These are phyloP conservation scores for Candida awuae DNA, from an alignment of 805 yeast genomes.

Conservation along the genomic window DNA sequence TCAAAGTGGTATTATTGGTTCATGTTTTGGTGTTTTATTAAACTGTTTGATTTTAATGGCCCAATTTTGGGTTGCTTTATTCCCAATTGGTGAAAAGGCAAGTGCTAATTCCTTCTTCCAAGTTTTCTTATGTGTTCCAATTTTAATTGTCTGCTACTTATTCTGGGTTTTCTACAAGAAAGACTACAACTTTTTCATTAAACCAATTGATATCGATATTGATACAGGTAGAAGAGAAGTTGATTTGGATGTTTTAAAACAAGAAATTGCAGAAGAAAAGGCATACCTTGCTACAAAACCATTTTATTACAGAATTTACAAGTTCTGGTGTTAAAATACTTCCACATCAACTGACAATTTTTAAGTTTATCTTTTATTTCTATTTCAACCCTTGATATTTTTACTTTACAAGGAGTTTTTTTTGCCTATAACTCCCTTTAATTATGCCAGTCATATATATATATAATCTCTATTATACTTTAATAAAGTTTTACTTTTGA, in stretches of 20 bases:
- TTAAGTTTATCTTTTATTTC: not conserved
- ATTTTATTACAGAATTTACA: conserved; percentile 38
- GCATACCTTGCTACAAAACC: conserved; percentile 39
- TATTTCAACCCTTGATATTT: not conserved
- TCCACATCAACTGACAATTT: not conserved
- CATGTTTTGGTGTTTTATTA: conserved; percentile 49
- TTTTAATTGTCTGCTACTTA: conserved; percentile 42
- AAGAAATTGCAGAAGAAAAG: conserved; percentile 49
- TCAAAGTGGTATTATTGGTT: conserved; percentile 59
- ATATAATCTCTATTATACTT: too few species aligned
- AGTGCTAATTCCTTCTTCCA: conserved; percentile 52
- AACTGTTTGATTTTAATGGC: conserved; percentile 55
- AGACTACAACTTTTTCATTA: conserved; percentile 39
- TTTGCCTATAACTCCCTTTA: too few species aligned
- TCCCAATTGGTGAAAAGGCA: conserved; percentile 49
- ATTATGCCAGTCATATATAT: too few species aligned
- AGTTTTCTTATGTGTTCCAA: conserved; percentile 54
- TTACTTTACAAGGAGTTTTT: not conserved
- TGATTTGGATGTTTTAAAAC: conserved; percentile 46
- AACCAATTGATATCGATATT: conserved; percentile 44
- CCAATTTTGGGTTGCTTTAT: conserved; percentile 75
- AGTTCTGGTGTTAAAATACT: conserved; percentile 42
- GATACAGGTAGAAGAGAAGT: conserved; percentile 55
- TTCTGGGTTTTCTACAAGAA: conserved; percentile 30
- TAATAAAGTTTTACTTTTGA: too few species aligned